Base-by-base conservation (phyloP, 2,329 filamentous ascomycete genomes). In the Fusarium pininemorale region DNA sequence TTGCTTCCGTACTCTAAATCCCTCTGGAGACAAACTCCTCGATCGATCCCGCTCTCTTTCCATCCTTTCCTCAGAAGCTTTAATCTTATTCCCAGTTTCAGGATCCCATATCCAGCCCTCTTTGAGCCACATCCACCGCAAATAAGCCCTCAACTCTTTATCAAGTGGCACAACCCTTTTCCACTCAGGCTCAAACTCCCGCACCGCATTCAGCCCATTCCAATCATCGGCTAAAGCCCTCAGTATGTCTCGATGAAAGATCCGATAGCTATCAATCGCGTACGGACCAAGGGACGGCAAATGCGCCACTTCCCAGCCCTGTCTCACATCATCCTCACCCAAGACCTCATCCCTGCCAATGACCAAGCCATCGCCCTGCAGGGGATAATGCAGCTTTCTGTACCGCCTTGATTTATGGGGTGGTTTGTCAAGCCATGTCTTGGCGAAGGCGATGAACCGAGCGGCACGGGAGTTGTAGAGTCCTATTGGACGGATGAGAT, bases 121-220 rank as follows among this genome's bases (percentile, higher is more conserved):
- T 1, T 63, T 75, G 0, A 75, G 53, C 73, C 73, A 75, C 69
- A 70, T 75, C 73, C 73, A 75, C 5, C 72, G 38, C 1, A 74
- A 39, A 50, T 63, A 74, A 3, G 57, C 64, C 28, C 55, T 58
- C 24, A 74, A 37, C 38, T 74, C 72, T 35, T 74, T 74, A 20
- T 74, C 72, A n/a, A 66, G 30, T 3, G 72, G 72, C 15, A 69
- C 41, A 2, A 74, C 72, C 20, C 65, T 32, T 7, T 75, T 74
- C 72, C 72, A 74, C 12, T 74, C 72, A 1, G 72, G 54, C 16
- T 74, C 72, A 35, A 74, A 73, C 0, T 3, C 38, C 4, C 26
- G 11, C 14, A 8, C 0, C n/a, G 57, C 61, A 1, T 57, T 10
- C 0, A 28, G 1, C 0, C 72, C 69, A 10, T 66, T 54, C 72